Base-by-base conservation (phyloP, 2,329 filamentous ascomycete species). In the Kalmusia sp. region DNA sequence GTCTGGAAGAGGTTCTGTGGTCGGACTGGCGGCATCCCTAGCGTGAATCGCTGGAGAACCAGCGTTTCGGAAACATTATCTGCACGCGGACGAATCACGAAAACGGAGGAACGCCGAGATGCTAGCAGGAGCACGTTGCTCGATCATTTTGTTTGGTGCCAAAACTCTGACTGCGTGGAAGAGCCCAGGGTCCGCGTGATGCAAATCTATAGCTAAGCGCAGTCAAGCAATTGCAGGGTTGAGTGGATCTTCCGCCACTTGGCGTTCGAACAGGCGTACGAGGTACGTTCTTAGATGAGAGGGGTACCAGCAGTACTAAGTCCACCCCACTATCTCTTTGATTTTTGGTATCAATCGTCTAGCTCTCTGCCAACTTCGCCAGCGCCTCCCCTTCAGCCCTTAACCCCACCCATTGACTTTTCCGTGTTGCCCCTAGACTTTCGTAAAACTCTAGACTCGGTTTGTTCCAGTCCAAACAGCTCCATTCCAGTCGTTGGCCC, bases 391-490 rank as follows among this genome's bases (percentile, higher is more conserved):
- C 84, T 53, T 92, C 89, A 1, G 92, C 86, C 28, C 90, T 82
- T 84, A 93, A 87, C 2, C 84, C 85, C 14, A 91, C 83, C 90
- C 90, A 93, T 53, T 89, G 87, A 55, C 80, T 78, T 87, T 88
- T 86, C 60, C 79, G 77, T 62, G 76, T 80, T 1, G 90, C 90
- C 1, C 91, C 90, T 49, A 81, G 55, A 21, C 69, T 68, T 60
- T 81, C 75, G 67, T 98, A 98, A 69, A 98, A 97, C 64, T 87
- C 81, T 77, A 98, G 90, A 72, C 89, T 93, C 6, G 91, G 90
- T 79, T 91, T 85, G 70, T 98, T 98, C 92, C 92, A 96, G 77
- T 91, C 93, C 65, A 97, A 76, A 58, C 96, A 95, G 61, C 83
- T 87, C 93, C 93, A 98, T 70, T 98, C 93, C 50, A 98, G 77